Evolutionary conservation across 306 rosid genomes (phyloP).

Genomic region (Rosa multiflora): DNA sequence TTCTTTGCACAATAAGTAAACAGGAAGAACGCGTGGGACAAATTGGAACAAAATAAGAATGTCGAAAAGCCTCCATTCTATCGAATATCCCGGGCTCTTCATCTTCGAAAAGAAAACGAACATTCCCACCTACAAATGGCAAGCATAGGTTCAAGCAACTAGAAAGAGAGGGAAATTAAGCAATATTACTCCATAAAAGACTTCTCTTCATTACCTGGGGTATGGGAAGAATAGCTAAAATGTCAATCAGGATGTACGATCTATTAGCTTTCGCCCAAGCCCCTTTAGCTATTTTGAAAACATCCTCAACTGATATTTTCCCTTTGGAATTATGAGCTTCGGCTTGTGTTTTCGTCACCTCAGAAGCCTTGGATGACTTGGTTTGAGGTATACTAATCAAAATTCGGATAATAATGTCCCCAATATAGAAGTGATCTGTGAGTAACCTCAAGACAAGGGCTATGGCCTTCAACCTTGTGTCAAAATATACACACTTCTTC

Average conservation of each 20-base stretch:
- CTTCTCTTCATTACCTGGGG: constrained; percentile 22
- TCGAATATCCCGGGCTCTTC: not conserved
- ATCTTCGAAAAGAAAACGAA: not conserved
- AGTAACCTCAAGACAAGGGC: constrained; percentile 19
- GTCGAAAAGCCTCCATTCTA: not conserved
- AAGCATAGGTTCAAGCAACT: not conserved
- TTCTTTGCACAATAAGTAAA: constrained; percentile 17
- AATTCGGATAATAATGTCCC: constrained; percentile 15
- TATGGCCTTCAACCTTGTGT: constrained; percentile 19
- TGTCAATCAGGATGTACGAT: constrained; percentile 22
- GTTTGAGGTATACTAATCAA: not conserved
- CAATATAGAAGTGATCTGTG: constrained; percentile 27
- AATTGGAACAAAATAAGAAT: not conserved
- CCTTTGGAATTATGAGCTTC: not conserved
- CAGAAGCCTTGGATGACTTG: not conserved
- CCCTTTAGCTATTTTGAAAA: not conserved
- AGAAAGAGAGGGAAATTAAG: not conserved
- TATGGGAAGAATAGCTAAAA: constrained; percentile 35
- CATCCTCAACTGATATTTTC: not conserved
- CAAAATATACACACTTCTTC: constrained; percentile 29
- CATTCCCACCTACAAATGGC: constrained; percentile 23
- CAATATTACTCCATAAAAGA: not conserved
- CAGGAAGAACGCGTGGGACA: constrained; percentile 29
- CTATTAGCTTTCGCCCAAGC: not conserved
- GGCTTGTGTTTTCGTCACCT: not conserved